phyloP scores from a whole-genome alignment of 176 grass and related monocot genomes.

The Poa pratensis region DNA sequence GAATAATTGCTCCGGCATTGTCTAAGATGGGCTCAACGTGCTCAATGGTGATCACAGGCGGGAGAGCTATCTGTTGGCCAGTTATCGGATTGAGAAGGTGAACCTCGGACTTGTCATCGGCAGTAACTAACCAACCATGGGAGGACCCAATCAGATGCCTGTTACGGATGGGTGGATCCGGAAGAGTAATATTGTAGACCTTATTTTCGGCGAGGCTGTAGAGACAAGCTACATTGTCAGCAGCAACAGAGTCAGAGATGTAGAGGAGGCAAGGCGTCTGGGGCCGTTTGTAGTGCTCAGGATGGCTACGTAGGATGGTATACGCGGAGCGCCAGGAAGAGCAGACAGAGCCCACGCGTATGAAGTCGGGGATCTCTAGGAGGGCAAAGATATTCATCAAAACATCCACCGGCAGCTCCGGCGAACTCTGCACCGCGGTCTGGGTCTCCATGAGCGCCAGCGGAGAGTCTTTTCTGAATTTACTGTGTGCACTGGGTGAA shows the following conservation, averaged over 20 bases:
- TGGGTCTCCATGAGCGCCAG: background rate
- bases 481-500: background rate
- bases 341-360: background rate
- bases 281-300: background rate
- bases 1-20: background rate
- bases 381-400: background rate
- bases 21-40: background rate
- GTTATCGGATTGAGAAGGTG: conserved; percentile 13
- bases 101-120: background rate
- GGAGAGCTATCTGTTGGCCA: conserved; percentile 15
- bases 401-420: conserved; percentile 6
- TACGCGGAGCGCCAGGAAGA: background rate
- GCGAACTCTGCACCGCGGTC: background rate
- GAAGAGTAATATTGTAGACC: background rate
- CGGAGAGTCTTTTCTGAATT: background rate
- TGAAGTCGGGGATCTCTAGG: conserved; percentile 32
- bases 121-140: conserved; percentile 13
- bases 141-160: conserved; percentile 23
- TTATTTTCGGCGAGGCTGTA: background rate
- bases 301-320: background rate
- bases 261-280: conserved; percentile 25
- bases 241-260: background rate
- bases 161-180: background rate
- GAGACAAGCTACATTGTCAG: conserved; percentile 2
- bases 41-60: background rate